A percentile compares a stretch with the other conserved stretches of the same genome.
phyloP scores from a whole-genome alignment of 805 yeast genomes.

The Teunomyces lycoperdinae region DNA sequence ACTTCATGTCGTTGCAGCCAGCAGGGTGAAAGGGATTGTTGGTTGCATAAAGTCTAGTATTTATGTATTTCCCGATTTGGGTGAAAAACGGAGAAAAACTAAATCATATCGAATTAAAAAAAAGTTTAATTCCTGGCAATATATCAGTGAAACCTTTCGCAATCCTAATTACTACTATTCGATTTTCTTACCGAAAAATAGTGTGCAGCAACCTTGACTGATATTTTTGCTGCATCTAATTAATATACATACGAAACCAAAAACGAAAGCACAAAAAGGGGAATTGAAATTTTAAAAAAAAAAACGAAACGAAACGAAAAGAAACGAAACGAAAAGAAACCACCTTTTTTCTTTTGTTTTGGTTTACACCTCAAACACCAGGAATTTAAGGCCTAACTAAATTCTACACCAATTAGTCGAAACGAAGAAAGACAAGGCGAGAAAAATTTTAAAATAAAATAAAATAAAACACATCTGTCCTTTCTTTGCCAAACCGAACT shows the following conservation, averaged over 20 bases:
- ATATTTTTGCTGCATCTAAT: too few relatives aligned
- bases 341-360: too few relatives aligned
- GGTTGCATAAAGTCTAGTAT: background rate
- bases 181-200: background rate
- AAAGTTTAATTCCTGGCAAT: background rate
- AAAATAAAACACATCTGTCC: background rate
- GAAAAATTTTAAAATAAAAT: background rate
- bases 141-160: background rate
- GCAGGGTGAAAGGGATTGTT: background rate
- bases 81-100: background rate
- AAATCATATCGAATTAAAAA: background rate
- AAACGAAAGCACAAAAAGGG: too few relatives aligned
- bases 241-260: too few relatives aligned
- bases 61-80: background rate
- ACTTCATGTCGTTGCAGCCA: background rate
- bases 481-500: too few relatives aligned
- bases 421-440: background rate
- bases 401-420: background rate
- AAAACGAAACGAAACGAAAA: too few relatives aligned
- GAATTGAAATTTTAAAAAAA: too few relatives aligned
- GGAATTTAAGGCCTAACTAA: too few relatives aligned
- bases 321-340: too few relatives aligned
- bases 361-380: too few relatives aligned
- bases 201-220: background rate
- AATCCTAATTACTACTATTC: background rate